Base-by-base conservation (phyloP, 306 rosid species). In the Trifolium fragiferum region DNA sequence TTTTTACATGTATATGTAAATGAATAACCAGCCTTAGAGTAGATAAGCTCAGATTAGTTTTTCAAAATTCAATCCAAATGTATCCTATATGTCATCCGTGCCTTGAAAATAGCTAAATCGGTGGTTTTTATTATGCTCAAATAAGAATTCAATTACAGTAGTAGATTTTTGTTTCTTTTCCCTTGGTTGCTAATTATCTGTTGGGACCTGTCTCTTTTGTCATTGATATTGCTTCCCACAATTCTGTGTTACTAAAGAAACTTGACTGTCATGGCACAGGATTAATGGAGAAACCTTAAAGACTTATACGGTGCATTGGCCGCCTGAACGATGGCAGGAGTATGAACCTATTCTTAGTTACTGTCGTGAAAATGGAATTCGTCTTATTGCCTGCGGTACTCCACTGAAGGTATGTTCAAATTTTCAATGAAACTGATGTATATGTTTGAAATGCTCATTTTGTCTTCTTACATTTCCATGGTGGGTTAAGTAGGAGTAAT, bases 241-340 rank as follows among this genome's bases (percentile, higher is more conserved):
- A 27, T 79, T 76, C 73, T 66, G 23, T 53, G 14, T 46, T 83
- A 32, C 7, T 78, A 14, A 58, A 70, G 1, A 33, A 70, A 54
- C 14, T 71, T 70, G 12, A 72, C 7, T 40, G 76, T 70, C 57
- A 76, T 86, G 66, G 78, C 93, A 90, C 93, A 90, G 98, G 86
- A 93, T 93, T 69, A 96, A 93, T 73, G 98, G 88, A 71, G 96
- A 88, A 76, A 84, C 93, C 65, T 84, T 93, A 79, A 91, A 88
- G 78, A 73, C 84, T 54, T 80, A 76, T 47, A 69, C 83, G 51
- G 50, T 77, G 15, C 89, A 91, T 75, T 93, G 98, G 98, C 87
- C 98, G 1, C 87, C 89, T 25, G 78, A 86, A 75, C 83, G 94
- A 32, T 93, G 98, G 97, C 89, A 90, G 84, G 98, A 93, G 69